These are phyloP conservation scores for Sanghuangporus weigelae DNA, from an alignment of 1,284 basidiomycete species.

Conservation along the genomic window DNA sequence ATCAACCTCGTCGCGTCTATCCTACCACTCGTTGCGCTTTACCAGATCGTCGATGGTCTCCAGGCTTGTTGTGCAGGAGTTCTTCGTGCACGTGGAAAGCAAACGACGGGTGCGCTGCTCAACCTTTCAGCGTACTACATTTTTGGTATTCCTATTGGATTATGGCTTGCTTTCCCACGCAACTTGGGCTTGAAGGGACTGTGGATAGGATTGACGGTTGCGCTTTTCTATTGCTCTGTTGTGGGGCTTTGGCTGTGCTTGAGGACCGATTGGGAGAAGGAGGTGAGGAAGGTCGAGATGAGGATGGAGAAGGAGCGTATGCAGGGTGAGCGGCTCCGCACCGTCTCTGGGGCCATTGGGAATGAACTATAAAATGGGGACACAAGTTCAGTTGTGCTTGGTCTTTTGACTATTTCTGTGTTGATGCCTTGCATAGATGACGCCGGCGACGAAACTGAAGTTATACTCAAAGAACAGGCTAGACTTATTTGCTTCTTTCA, in stretches of 20 bases:
- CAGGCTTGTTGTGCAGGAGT: slow-evolving; percentile 70
- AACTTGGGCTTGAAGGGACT: slow-evolving; percentile 55
- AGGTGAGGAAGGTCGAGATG: slow-evolving; percentile 45
- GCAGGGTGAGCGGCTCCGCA: neutral
- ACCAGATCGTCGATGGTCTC: slow-evolving; percentile 70
- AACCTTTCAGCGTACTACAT: slow-evolving; percentile 69
- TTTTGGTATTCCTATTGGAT: slow-evolving; percentile 65
- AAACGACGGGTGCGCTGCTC: slow-evolving; percentile 59
- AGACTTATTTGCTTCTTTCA: too few relatives aligned
- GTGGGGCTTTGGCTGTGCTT: slow-evolving; percentile 57
- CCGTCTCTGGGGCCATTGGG: slow-evolving; percentile 34
- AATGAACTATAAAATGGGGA: too few relatives aligned
- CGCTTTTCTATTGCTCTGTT: slow-evolving; percentile 52
- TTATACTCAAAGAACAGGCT: too few relatives aligned
- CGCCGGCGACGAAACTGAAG: too few relatives aligned
- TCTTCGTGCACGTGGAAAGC: slow-evolving; percentile 57
- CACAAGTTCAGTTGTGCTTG: too few relatives aligned
- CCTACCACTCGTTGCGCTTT: slow-evolving; percentile 78
- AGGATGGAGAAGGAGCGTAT: slow-evolving; percentile 35
- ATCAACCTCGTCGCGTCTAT: slow-evolving; percentile 56
- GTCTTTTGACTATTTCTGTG: too few relatives aligned
- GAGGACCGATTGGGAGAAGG: slow-evolving; percentile 63
- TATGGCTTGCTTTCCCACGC: slow-evolving; percentile 57
- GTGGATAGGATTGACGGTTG: slow-evolving; percentile 73
- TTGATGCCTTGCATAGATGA: too few relatives aligned